Percentiles rank a stretch among this genome's conserved stretches.
phyloP scores from a whole-genome alignment of 164 flowering plant genomes.

The Nymphaea colorata region DNA sequence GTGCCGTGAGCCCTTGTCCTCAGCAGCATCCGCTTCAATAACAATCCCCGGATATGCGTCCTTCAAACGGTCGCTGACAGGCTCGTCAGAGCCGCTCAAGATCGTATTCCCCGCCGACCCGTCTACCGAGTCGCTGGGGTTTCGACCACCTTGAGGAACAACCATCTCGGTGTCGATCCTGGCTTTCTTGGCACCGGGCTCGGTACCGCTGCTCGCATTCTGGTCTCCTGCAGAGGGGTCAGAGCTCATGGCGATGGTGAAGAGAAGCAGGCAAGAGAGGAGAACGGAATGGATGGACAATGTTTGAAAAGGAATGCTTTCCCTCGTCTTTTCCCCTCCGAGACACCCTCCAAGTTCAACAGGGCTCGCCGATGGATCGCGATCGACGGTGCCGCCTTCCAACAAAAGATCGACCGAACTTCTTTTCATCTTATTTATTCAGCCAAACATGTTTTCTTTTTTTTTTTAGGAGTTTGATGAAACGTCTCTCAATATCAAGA shows the following conservation, averaged over 20 bases:
- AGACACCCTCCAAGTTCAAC: too few relatives aligned
- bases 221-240: background rate
- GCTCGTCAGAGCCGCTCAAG: background rate
- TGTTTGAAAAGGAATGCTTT: too few relatives aligned
- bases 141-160: background rate
- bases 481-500: too few relatives aligned
- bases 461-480: too few relatives aligned
- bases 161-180: background rate
- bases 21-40: slow-evolving; percentile 72
- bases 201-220: background rate
- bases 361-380: too few relatives aligned
- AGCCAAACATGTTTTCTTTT: too few relatives aligned
- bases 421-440: too few relatives aligned
- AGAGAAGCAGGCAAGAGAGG: too few relatives aligned
- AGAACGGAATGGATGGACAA: too few relatives aligned
- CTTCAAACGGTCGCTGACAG: background rate
- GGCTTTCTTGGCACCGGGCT: background rate
- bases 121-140: background rate
- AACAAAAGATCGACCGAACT: too few relatives aligned
- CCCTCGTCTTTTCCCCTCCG: too few relatives aligned
- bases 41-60: background rate
- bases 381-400: too few relatives aligned
- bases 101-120: background rate
- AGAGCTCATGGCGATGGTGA: background rate
- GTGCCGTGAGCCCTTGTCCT: slow-evolving; percentile 83